Conservation (phyloP, 768 basidiomycete genomes). For the Pluteus cervinus region DNA sequence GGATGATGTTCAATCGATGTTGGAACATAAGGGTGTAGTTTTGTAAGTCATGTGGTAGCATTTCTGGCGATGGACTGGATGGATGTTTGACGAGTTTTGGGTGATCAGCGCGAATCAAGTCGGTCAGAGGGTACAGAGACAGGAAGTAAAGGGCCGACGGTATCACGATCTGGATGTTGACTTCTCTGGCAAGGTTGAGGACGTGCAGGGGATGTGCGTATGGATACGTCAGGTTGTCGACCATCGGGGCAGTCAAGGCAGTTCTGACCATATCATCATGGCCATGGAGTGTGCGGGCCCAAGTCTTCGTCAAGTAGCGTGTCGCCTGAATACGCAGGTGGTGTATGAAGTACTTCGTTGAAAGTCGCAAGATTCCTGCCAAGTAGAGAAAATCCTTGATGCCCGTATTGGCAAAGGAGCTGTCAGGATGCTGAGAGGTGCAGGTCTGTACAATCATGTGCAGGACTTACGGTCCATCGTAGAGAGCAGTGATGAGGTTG, state of each 20-base stretch:
- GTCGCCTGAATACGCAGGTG: slow-evolving; percentile 49
- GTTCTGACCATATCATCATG: slow-evolving; percentile 51
- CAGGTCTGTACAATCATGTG: no score
- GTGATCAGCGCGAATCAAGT: slow-evolving; percentile 43
- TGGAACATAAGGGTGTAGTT: slow-evolving; percentile 55
- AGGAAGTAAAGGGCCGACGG: slow-evolving; percentile 53
- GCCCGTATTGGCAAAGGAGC: slow-evolving; percentile 30
- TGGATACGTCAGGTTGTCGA: slow-evolving; percentile 45
- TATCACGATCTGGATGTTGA: slow-evolving; percentile 37
- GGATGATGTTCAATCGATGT: slow-evolving; percentile 39
- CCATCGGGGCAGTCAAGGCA: slow-evolving; percentile 35
- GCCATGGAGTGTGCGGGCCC: slow-evolving; percentile 47
- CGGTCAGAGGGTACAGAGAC: slow-evolving; percentile 47
- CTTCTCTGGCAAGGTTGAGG: slow-evolving; percentile 48
- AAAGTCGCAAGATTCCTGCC: slow-evolving; percentile 51
- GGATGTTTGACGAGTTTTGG: slow-evolving; percentile 47
- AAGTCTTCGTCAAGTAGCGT: slow-evolving; percentile 39
- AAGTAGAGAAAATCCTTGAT: slow-evolving; percentile 50
- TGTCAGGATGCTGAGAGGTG: no score
- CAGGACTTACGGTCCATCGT: slow-evolving; percentile 49
- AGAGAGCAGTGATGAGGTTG: slow-evolving; percentile 45
- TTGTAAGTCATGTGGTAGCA: slow-evolving; percentile 36
- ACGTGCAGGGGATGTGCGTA: slow-evolving; percentile 55
- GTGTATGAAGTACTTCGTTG: slow-evolving; percentile 54
- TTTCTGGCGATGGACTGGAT: slow-evolving; percentile 39